Base-by-base conservation (phyloP, 768 basidiomycete species). In the Naganishia vaughanmartiniae region DNA sequence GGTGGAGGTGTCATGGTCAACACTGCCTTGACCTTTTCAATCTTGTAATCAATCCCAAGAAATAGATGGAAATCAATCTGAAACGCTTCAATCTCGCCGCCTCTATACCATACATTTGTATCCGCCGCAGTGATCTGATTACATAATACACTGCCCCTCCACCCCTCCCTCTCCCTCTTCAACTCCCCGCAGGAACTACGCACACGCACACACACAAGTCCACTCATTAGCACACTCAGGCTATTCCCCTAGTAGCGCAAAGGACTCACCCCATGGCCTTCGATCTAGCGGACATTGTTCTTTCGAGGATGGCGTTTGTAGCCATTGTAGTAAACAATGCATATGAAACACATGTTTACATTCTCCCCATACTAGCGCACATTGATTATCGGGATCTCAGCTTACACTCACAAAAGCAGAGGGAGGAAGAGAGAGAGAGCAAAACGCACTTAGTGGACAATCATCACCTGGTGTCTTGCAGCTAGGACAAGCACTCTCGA, bases 231-330 rank as follows among this genome's bases (percentile, higher is more conserved):
- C 19, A 19, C 55, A 28, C 15, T 5, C 28, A 10, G 24, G 14
- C 26, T 55, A 2, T 30, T 30, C 54, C 21, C 34, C 12, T 26
- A 19, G 21, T 19, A n/a, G 24, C 9, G 2, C 54, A 21, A 5
- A n/a, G 7, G 15, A 79, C 80, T 76, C 70, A 94, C 93, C 89
- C 95, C 95, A 99, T 2, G 89, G 84, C 75, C 92, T 84, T 34
- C 96, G 85, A 78, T 98, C 95, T 92, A 99, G 94, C n/a, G 96
- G 96, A 84, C 96, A 99, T 75, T 94, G 92, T 75, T 90, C 89
- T 80, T 97, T 97, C 42, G 91, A 93, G 17, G 90, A 87, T 5
- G 87, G 83, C 0, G 93, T 94, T 4, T 89, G 89, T 71, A 97
- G 87, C 96, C 96, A 99, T 81, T 97, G 96, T 73, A 95, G 85